Evolutionary conservation across 805 yeast genomes (phyloP), one percentile per base, ranked within the genome.

Genomic region (Kregervanrija delftensis): DNA sequence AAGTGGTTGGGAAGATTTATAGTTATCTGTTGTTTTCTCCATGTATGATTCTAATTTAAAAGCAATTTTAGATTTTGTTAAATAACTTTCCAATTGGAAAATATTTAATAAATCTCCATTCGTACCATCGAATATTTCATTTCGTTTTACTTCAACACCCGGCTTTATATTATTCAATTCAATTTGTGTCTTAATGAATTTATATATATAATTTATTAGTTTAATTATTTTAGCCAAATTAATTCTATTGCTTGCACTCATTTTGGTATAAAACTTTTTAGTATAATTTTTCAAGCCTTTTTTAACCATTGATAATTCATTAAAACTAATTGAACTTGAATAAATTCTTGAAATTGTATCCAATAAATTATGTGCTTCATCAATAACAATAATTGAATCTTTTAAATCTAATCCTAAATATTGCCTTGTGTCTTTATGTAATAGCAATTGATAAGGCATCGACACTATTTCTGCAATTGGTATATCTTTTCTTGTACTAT

Each of bases 311-410:
- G 52, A 36, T 9, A 87, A 65, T 31, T 84, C 87, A 0, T 52
- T 41, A 1, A 68, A 53, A 0, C 83, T 66, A 0, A 90, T 66
- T 3, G 73, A 61, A 2, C 79, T 72, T 0, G 96, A 86, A 55
- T 83, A 74, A 49, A 91, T 66, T 2, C 83, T 65, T 1, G 82
- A 75, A 3, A 90, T 77, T 0, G 90, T 80, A 52, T 89, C 96
- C 30, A 88, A 58, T 37, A 90, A 65, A 58, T 90, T 90, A 58
- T 90, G 98, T 0, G 97, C 97, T 59, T 90, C 98, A 60, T 90
- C 98, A 28, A 90, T 81, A 5, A 91, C 75, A 0, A 91, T 78
- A 2, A 90, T 73, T 1, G 90, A 72, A 45, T 78, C 74, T 42
- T 73, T 72, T 9, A 90, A 55, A 35, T 80, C 71, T 5, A 90